phyloP scores from a whole-genome alignment of 2,329 filamentous ascomycete species.

The Pseudogymnoascus sp. region DNA sequence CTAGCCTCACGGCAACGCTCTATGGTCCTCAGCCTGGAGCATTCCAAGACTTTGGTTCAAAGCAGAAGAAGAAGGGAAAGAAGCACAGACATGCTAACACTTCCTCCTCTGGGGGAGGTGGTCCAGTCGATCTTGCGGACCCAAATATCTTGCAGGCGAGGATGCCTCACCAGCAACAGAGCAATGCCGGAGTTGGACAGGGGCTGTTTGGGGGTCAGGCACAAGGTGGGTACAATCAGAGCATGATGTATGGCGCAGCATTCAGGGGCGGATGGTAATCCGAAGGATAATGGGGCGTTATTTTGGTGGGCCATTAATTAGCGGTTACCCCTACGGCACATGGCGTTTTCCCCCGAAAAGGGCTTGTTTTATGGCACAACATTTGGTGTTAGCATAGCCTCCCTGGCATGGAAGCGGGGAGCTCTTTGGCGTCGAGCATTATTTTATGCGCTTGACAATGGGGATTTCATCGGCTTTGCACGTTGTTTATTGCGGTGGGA shows the following conservation, averaged over 20 bases:
- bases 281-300: slow-evolving; percentile 22
- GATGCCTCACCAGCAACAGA: slow-evolving; percentile 82
- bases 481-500: slow-evolving; percentile 19
- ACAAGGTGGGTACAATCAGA: slow-evolving; percentile 92
- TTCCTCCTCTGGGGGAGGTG: slow-evolving; percentile 99
- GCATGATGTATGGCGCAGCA: slow-evolving; percentile 74
- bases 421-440: slow-evolving; percentile 30
- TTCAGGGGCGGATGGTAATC: slow-evolving; percentile 59
- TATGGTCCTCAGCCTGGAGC: slow-evolving; percentile 80
- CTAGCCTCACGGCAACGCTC: slow-evolving; percentile 84
- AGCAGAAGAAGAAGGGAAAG: slow-evolving; percentile 99
- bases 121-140: slow-evolving; percentile 99
- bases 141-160: slow-evolving; percentile 98
- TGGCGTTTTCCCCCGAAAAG: slow-evolving; percentile 22
- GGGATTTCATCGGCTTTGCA: slow-evolving; percentile 21
- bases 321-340: slow-evolving; percentile 9
- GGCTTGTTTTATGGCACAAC: slow-evolving; percentile 28
- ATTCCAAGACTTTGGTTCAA: slow-evolving; percentile 87
- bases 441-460: slow-evolving; percentile 22
- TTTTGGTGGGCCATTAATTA: slow-evolving; percentile 16
- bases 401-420: slow-evolving; percentile 32
- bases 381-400: slow-evolving; percentile 41
- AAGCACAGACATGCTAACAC: slow-evolving; percentile 99
- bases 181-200: slow-evolving; percentile 78
- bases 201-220: slow-evolving; percentile 80